Base-by-base conservation (phyloP, 345 rosid species). In the Sisymbrium altissimum region DNA sequence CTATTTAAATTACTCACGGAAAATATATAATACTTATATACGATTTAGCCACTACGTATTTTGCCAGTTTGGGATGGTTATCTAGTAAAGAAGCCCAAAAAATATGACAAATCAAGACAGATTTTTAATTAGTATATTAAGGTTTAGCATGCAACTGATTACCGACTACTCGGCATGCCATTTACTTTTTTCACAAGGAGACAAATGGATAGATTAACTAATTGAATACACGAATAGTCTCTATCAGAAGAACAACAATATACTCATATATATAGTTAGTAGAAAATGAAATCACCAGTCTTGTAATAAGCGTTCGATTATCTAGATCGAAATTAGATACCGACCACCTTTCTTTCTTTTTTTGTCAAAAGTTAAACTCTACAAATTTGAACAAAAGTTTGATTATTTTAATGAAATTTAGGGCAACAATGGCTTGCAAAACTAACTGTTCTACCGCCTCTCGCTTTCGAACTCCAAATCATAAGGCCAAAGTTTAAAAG, bases 211-310 rank as follows among this genome's bases (percentile, higher is more conserved):
- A 27, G 19, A 58, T 15, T 55, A 44, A 29, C 43, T 4, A 41
- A 27, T 8, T 39, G 14, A 55, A 41, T 41, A 68, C 30, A 40
- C 41, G 6, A 21, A 9, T 70, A 59, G 61, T 67, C 71, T 50
- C 11, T 5, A 38, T 38, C 9, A 53, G n/a, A n/a, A n/a, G n/a
- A 45, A 67, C 6, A 33, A 73, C 38, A 30, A 59, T 15, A 46
- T 25, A 57, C 53, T 39, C 73, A 67, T 59, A 75, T 67, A 72
- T 59, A 75, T 67, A 72, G 75, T 77, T 70, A 77, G 76, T 77
- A 55, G 55, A 64, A 36, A 64, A 38, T 64, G 76, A 56, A 77
- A 77, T 64, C 80, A 70, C 48, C 53, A 53, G 56, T 64, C 39
- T 65, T 73, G 59, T 61, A 15, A 15, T 53, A 60, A 14, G 53